A percentile compares a stretch with the other conserved stretches of the same genome.
Conservation (phyloP, 2,329 filamentous ascomycete species). For the Parastagonospora nodorum region DNA sequence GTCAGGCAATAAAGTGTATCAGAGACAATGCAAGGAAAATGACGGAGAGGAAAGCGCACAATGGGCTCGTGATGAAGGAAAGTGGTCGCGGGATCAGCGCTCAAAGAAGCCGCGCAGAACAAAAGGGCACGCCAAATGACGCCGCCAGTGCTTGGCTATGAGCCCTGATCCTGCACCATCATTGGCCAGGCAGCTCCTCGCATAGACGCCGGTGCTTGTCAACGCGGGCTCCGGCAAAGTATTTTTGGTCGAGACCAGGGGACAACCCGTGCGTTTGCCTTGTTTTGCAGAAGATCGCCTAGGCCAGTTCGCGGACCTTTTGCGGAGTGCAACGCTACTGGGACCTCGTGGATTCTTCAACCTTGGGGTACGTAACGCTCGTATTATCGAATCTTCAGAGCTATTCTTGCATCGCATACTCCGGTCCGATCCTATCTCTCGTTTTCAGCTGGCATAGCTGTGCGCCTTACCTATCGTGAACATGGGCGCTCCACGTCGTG, state of each 20-base stretch:
- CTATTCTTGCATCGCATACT: neutral
- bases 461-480: neutral
- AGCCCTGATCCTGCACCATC: too few species aligned
- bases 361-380: neutral
- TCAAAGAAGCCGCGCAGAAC: too few species aligned
- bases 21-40: neutral
- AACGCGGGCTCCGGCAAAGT: neutral
- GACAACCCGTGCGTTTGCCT: neutral
- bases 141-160: too few species aligned
- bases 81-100: too few species aligned
- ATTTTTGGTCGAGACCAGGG: slow-evolving; percentile 4
- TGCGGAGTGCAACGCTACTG: slow-evolving; percentile 3
- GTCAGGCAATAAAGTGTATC: neutral
- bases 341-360: neutral
- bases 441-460: neutral
- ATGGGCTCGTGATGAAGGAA: neutral
- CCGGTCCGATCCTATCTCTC: neutral
- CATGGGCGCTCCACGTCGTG: neutral
- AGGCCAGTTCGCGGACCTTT: neutral
- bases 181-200: too few species aligned
- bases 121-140: too few species aligned
- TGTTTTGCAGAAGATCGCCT: slow-evolving; percentile 1
- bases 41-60: neutral
- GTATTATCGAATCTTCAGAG: neutral
- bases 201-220: neutral